Conservation (phyloP, 805 yeast genomes). For the Yarrowia alimentaria region DNA sequence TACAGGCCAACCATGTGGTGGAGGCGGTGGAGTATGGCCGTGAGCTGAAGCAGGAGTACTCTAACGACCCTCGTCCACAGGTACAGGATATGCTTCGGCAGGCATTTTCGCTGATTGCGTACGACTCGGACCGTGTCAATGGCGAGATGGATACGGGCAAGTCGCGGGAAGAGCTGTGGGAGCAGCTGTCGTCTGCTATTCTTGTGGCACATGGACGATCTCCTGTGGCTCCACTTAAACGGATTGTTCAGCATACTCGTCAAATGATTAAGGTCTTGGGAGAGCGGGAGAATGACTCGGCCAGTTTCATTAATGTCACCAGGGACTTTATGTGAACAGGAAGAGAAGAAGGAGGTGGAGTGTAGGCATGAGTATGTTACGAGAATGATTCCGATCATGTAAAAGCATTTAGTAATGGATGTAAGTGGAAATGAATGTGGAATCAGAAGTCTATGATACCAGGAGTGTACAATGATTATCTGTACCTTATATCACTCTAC, state of each 20-base stretch:
- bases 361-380: too few species aligned
- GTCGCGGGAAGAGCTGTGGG: slow-evolving; percentile 40
- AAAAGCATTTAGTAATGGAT: too few species aligned
- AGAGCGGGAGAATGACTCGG: slow-evolving; percentile 39
- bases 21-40: slow-evolving; percentile 46
- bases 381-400: too few species aligned
- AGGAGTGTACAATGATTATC: too few species aligned
- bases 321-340: slow-evolving; percentile 42
- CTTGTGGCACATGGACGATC: slow-evolving; percentile 47
- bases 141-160: slow-evolving; percentile 7
- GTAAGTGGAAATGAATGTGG: too few species aligned
- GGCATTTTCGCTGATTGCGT: slow-evolving; percentile 54
- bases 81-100: slow-evolving; percentile 45
- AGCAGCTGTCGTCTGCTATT: slow-evolving; percentile 46
- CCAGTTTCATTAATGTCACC: slow-evolving; percentile 46
- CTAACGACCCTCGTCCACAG: slow-evolving; percentile 36
- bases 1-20: slow-evolving; percentile 37
- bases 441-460: too few species aligned
- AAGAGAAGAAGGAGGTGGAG: not conserved
- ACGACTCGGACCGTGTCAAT: slow-evolving; percentile 42
- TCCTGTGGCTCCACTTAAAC: slow-evolving; percentile 47
- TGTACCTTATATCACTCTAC: too few species aligned
- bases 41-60: slow-evolving; percentile 40
- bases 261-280: slow-evolving; percentile 41
- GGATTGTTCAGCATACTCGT: slow-evolving; percentile 45